Conservation (phyloP, 352 stramenopile genomes). For the Globisporangium irregulare region DNA sequence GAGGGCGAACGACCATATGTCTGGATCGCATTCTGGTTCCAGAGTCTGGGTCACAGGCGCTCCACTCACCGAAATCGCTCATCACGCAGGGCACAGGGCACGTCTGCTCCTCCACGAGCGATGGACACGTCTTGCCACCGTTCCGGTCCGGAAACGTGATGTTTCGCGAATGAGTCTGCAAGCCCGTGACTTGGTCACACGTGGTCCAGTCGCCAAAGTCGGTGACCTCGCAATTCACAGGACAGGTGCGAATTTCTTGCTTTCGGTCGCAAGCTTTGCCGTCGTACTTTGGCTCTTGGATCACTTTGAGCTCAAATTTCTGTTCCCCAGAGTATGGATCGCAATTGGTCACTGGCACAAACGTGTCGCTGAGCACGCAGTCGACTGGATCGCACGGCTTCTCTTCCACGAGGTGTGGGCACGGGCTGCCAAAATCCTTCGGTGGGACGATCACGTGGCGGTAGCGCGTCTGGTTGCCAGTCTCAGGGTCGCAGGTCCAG, state of each 20-base stretch:
- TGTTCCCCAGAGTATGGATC: slow-evolving; percentile 24
- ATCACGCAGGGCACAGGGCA: slow-evolving; percentile 52
- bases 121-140: slow-evolving; percentile 29
- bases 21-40: slow-evolving; percentile 26
- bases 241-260: slow-evolving; percentile 27
- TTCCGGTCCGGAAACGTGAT: slow-evolving; percentile 29
- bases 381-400: slow-evolving; percentile 35
- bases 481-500: slow-evolving; percentile 34
- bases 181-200: slow-evolving; percentile 30
- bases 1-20: slow-evolving; percentile 20
- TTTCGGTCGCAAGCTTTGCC: slow-evolving; percentile 27
- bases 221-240: slow-evolving; percentile 39
- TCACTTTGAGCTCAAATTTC: slow-evolving; percentile 27
- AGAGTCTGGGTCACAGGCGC: slow-evolving; percentile 26
- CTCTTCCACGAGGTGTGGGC: slow-evolving; percentile 26
- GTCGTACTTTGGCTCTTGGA: slow-evolving; percentile 29
- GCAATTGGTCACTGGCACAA: slow-evolving; percentile 28
- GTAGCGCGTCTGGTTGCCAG: slow-evolving; percentile 29
- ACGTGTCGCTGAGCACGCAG: slow-evolving; percentile 36
- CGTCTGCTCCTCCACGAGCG: slow-evolving; percentile 22
- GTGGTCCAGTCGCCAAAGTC: slow-evolving; percentile 36
- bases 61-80: slow-evolving; percentile 29
- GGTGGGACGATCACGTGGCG: slow-evolving; percentile 31
- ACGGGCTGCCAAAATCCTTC: slow-evolving; percentile 28
- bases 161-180: slow-evolving; percentile 33